Percentiles rank a stretch among this genome's conserved stretches.
These are phyloP conservation scores for Fomitiporia mediterranea DNA, from an alignment of 1,284 basidiomycete genomes.

Conservation along the genomic window DNA sequence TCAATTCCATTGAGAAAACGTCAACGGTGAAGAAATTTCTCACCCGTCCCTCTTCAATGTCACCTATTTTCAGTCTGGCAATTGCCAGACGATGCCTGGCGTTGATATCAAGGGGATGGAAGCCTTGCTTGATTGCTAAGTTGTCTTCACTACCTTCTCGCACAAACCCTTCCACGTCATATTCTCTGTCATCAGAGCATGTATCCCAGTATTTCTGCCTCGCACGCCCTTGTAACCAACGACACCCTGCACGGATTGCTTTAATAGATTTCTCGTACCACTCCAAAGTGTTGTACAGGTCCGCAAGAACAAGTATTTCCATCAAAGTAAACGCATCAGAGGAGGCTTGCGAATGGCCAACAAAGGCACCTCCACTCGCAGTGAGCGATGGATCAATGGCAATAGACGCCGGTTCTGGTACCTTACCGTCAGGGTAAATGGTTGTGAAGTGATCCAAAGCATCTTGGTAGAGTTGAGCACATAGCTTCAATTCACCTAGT, in stretches of 20 bases:
- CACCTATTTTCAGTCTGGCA: constrained; percentile 77
- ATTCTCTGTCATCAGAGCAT: constrained; percentile 86
- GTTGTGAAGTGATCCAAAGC: constrained; percentile 45
- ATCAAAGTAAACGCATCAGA: constrained; percentile 50
- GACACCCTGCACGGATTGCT: constrained; percentile 69
- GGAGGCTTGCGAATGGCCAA: constrained; percentile 34
- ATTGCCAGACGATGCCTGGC: constrained; percentile 85
- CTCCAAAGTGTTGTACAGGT: constrained; percentile 72
- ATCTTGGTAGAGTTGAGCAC: constrained; percentile 59
- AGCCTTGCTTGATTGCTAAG: constrained; percentile 37
- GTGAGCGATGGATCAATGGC: constrained; percentile 42
- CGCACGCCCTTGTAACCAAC: constrained; percentile 88
- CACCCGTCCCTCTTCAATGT: constrained; percentile 80
- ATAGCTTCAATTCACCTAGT: constrained; percentile 58
- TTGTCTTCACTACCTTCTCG: constrained; percentile 16
- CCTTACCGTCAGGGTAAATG: constrained; percentile 30
- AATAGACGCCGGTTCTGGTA: constrained; percentile 24
- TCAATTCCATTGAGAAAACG: too few species aligned
- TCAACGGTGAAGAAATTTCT: background rate
- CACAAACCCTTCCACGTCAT: constrained; percentile 44
- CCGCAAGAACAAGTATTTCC: constrained; percentile 75
- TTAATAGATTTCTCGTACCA: constrained; percentile 68
- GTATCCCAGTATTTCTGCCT: constrained; percentile 77
- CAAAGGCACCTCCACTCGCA: constrained; percentile 27
- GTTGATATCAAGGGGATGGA: constrained; percentile 72